These are phyloP conservation scores for Leccinum subgranulosum DNA, from an alignment of 768 basidiomycete species.

Conservation along the genomic window DNA sequence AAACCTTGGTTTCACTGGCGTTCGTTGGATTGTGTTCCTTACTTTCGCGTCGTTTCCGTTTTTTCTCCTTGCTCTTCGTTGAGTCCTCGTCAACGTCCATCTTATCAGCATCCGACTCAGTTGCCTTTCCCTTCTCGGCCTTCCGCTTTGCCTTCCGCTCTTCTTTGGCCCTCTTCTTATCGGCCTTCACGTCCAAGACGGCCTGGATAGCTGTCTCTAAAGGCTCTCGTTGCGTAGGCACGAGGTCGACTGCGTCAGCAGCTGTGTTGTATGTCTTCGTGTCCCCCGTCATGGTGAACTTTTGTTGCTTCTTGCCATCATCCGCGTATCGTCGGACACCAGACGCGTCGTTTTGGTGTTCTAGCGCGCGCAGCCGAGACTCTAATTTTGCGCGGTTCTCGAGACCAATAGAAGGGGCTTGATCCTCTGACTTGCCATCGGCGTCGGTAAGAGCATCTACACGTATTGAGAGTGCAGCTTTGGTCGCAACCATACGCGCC, in stretches of 20 bases:
- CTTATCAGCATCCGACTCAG: slow-evolving; percentile 32
- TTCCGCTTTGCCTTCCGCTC: slow-evolving; percentile 70
- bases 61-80: slow-evolving; percentile 38
- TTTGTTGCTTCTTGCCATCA: slow-evolving; percentile 64
- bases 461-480: slow-evolving; percentile 94
- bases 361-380: slow-evolving; percentile 85
- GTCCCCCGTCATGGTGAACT: slow-evolving; percentile 79
- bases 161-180: slow-evolving; percentile 80
- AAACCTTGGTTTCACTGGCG: slow-evolving; percentile 40
- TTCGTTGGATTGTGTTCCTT: slow-evolving; percentile 45
- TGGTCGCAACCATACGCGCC: slow-evolving; percentile 99
- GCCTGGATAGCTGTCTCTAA: slow-evolving; percentile 70
- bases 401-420: slow-evolving; percentile 84
- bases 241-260: slow-evolving; percentile 78
- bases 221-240: slow-evolving; percentile 85
- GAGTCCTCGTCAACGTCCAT: slow-evolving; percentile 47
- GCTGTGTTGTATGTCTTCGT: slow-evolving; percentile 82
- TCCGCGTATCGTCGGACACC: slow-evolving; percentile 66
- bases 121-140: slow-evolving; percentile 49
- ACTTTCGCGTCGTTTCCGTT: slow-evolving; percentile 54
- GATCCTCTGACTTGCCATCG: slow-evolving; percentile 82
- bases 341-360: slow-evolving; percentile 73
- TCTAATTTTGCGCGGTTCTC: slow-evolving; percentile 96
- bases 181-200: slow-evolving; percentile 80
- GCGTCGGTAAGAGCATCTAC: slow-evolving; percentile 94